These are phyloP conservation scores for Septoria petroselini DNA, from an alignment of 2,329 filamentous ascomycete species.

Conservation along the genomic window DNA sequence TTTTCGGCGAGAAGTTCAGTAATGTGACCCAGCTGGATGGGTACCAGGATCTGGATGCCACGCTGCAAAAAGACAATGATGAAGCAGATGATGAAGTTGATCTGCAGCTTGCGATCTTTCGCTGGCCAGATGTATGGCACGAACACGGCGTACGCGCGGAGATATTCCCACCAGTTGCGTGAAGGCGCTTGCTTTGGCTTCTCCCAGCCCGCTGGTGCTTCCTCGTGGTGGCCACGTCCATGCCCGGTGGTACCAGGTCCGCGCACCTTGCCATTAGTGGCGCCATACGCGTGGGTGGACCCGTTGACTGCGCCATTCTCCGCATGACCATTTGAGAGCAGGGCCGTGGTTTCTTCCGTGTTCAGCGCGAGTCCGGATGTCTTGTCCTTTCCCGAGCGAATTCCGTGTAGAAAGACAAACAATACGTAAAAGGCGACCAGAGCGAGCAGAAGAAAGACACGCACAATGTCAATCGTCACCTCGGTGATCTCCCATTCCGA, in stretches of 20 bases:
- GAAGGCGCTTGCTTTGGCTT: conserved; percentile 81
- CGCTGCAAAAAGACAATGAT: conserved; percentile 75
- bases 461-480: conserved; percentile 63
- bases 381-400: conserved; percentile 36
- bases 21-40: conserved; percentile 73
- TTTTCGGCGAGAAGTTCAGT: conserved; percentile 69
- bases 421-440: conserved; percentile 59
- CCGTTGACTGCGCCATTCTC: conserved; percentile 43
- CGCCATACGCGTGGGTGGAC: conserved; percentile 39
- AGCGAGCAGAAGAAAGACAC: conserved; percentile 63
- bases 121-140: conserved; percentile 96
- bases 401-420: conserved; percentile 46
- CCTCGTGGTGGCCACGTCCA: conserved; percentile 21
- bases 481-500: conserved; percentile 64
- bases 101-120: conserved; percentile 70
- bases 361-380: conserved; percentile 40
- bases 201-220: conserved; percentile 71
- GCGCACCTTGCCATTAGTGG: conserved; percentile 46
- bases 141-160: conserved; percentile 87
- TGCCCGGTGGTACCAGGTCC: conserved; percentile 40
- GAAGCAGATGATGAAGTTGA: conserved; percentile 80
- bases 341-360: conserved; percentile 59
- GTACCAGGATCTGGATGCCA: conserved; percentile 80
- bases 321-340: conserved; percentile 53
- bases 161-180: conserved; percentile 93